phyloP scores from a whole-genome alignment of 1,284 basidiomycete species.

The Cryptococcus depauperatus region DNA sequence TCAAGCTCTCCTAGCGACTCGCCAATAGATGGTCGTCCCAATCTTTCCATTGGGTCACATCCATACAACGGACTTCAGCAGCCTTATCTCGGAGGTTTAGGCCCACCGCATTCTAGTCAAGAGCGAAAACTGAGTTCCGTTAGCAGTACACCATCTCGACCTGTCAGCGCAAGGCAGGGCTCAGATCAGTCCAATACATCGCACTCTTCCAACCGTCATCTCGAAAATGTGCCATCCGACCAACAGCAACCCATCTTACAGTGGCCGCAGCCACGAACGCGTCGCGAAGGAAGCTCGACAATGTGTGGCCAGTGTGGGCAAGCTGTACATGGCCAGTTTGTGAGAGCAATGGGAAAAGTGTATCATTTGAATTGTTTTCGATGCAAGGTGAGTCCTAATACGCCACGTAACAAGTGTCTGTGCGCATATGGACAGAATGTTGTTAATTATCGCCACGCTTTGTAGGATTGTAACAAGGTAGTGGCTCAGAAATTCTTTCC shows the following conservation, averaged over 20 bases:
- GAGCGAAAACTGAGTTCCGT: constrained; percentile 2
- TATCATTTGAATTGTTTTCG: constrained; percentile 96
- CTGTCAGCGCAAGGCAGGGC: not conserved
- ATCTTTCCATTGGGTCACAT: constrained; percentile 10
- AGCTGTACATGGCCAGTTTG: constrained; percentile 70
- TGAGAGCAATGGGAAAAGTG: constrained; percentile 86
- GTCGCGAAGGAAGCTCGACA: constrained; percentile 17
- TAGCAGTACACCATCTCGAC: constrained; percentile 1
- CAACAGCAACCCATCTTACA: constrained; percentile 7
- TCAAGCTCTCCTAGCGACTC: constrained; percentile 21
- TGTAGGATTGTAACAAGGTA: constrained; percentile 87
- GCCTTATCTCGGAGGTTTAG: not conserved
- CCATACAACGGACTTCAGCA: not conserved
- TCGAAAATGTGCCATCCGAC: not conserved
- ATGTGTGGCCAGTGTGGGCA: constrained; percentile 42
- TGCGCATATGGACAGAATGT: not conserved
- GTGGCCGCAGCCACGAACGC: constrained; percentile 15
- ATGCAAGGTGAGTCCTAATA: constrained; percentile 63
- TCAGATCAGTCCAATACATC: constrained; percentile 6
- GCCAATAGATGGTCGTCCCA: constrained; percentile 21
- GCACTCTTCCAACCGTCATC: constrained; percentile 1
- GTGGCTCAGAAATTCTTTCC: constrained; percentile 99
- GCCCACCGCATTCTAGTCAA: not conserved
- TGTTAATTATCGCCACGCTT: constrained; percentile 12
- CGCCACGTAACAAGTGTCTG: not conserved